Evolutionary conservation across 441 rosid species (phyloP).

Genomic region (Bocquillonia castaneifolia): DNA sequence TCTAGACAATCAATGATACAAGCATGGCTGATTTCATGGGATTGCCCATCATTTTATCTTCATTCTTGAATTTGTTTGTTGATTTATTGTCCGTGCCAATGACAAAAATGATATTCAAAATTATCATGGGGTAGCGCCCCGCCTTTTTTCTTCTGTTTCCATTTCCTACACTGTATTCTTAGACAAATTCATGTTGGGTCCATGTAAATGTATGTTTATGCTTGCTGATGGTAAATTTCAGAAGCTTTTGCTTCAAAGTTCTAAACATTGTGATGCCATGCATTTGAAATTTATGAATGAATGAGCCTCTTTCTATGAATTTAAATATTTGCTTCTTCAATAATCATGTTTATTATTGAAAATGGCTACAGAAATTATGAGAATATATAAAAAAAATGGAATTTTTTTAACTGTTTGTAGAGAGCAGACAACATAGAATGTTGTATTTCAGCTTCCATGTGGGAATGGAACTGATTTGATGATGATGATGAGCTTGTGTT

Average conservation of each 20-base stretch:
- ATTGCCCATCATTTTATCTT: neutral
- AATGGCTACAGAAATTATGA: constrained; percentile 26
- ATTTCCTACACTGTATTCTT: constrained; percentile 18
- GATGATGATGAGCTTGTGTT: too few species aligned
- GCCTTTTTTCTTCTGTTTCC: constrained; percentile 10
- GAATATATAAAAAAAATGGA: constrained; percentile 28
- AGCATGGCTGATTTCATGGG: constrained; percentile 1
- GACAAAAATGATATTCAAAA: constrained; percentile 9
- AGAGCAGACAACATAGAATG: constrained; percentile 33
- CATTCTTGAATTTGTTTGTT: constrained; percentile 12
- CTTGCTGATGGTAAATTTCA: constrained; percentile 7
- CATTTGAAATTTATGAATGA: neutral
- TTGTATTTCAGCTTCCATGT: constrained; percentile 18
- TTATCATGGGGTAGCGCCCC: constrained; percentile 20
- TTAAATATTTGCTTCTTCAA: constrained; percentile 16
- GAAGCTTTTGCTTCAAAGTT: too few species aligned
- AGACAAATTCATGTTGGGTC: constrained; percentile 7
- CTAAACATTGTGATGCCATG: too few species aligned
- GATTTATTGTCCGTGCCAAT: neutral
- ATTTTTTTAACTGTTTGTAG: constrained; percentile 20
- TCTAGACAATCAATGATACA: constrained; percentile 3
- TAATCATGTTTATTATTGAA: constrained; percentile 27
- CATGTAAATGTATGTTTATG: too few species aligned
- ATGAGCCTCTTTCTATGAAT: neutral
- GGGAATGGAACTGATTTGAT: constrained; percentile 22